Conservation (phyloP, 805 yeast genomes). For the Suhomyces kilbournensis region DNA sequence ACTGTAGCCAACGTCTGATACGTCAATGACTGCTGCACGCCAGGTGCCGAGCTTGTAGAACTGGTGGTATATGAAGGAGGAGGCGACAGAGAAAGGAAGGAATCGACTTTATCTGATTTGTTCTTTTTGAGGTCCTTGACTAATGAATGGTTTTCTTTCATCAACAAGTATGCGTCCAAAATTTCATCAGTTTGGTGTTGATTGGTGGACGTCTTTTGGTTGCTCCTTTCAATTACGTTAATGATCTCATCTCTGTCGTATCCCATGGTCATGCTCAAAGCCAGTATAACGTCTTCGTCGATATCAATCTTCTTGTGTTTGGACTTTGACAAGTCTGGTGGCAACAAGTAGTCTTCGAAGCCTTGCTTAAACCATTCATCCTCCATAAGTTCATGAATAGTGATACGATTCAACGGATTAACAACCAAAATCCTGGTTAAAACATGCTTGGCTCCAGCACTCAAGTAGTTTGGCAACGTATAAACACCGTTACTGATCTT, state of each 20-base stretch:
- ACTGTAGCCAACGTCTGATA: constrained; percentile 48
- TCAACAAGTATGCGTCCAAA: constrained; percentile 78
- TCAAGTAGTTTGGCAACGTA: constrained; percentile 29
- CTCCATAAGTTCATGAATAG: constrained; percentile 30
- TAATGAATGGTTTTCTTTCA: constrained; percentile 72
- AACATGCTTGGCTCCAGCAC: constrained; percentile 26
- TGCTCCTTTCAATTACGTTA: constrained; percentile 19
- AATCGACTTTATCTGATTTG: constrained; percentile 52
- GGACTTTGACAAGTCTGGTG: constrained; percentile 27
- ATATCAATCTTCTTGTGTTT: constrained; percentile 23
- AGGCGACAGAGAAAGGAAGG: constrained; percentile 59
- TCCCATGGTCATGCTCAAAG: constrained; percentile 29
- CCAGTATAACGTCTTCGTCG: constrained; percentile 27
- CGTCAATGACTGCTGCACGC: constrained; percentile 44
- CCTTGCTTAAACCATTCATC: constrained; percentile 31
- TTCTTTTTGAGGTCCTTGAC: constrained; percentile 62
- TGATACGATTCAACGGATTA: constrained; percentile 28
- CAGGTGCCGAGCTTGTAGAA: constrained; percentile 34
- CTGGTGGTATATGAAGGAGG: constrained; percentile 42
- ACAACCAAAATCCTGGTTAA: constrained; percentile 30
- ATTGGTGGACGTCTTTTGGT: constrained; percentile 16
- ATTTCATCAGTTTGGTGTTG: constrained; percentile 60
- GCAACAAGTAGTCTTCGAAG: constrained; percentile 27
- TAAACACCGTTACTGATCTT: constrained; percentile 31
- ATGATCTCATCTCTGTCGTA: constrained; percentile 28